A percentile compares a stretch with the other conserved stretches of the same genome.
phyloP scores from a whole-genome alignment of 78 protist species.

The Polysphondylium violaceum region DNA sequence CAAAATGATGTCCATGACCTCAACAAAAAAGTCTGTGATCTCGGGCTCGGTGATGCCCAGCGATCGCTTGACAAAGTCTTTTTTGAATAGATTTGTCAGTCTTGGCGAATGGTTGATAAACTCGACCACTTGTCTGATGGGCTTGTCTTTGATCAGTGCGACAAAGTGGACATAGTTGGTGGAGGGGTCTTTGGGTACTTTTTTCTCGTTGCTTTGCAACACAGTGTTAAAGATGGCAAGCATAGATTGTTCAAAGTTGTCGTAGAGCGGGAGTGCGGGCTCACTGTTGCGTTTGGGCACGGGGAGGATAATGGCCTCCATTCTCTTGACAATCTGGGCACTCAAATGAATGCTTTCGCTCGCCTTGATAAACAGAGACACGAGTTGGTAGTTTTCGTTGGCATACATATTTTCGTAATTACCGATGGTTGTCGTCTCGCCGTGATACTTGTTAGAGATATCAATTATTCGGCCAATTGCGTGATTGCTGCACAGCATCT shows the following conservation, averaged over 20 bases:
- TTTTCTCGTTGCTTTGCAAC: slow-evolving; percentile 1
- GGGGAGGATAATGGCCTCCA: background rate
- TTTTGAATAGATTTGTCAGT: background rate
- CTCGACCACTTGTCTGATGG: background rate
- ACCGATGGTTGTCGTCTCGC: background rate
- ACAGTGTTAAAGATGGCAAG: background rate
- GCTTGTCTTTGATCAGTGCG: background rate
- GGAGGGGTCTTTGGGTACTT: background rate
- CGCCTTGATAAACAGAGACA: background rate
- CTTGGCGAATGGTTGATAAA: background rate
- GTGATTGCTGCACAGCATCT: slow-evolving; percentile 6
- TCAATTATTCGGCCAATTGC: background rate
- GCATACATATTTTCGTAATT: background rate
- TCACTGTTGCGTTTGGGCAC: no score
- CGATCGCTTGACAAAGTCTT: slow-evolving; percentile 3
- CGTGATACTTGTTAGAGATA: background rate
- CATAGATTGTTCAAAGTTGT: background rate
- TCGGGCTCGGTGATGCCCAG: background rate
- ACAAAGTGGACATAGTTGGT: background rate
- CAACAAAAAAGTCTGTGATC: background rate
- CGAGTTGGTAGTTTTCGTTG: background rate
- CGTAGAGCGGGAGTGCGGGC: slow-evolving; percentile 6
- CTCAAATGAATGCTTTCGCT: background rate
- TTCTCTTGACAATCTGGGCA: background rate
- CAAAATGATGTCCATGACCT: background rate